Base-by-base conservation (phyloP, 192 early-diverging fungal genomes). In the Paraglomus occultum region DNA sequence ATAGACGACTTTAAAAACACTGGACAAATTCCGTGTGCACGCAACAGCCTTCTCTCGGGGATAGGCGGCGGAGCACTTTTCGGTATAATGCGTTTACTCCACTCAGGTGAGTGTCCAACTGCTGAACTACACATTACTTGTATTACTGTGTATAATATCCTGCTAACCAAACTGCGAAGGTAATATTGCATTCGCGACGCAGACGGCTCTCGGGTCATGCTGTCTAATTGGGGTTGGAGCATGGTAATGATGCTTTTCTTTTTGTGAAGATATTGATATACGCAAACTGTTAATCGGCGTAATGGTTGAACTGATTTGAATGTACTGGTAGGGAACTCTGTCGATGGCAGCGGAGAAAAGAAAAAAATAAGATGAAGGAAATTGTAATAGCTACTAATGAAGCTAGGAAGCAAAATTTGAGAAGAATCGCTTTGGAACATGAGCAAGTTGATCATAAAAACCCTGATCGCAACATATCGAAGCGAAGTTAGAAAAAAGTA, bases 131-230 rank as follows among this genome's bases (percentile, higher is more conserved):
- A 54, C 8, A 18, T n/a, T 20, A 54, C 17, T 6, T 8, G 23
- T 60, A 23, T 43, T 44, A 40, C 44, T 14, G 23, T 48, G 11
- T 43, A 58, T 47, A 22, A 5, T 54, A 47, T 31, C 49, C 71
- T 15, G n/a, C 39, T n/a, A 8, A 44, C 55, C 44, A n/a, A 22
- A 54, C 18, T 51, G 31, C 68, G 31, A 51, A 79, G 77, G 76
- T 11, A 72, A 50, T 39, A 48, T 81, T 10, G 47, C 53, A 4
- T 72, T 78, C 4, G 68, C 78, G 39, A 67, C 78, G 20, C 79
- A 82, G 45, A 79, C 75, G 77, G 78, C 80, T 23, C 71, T 82
- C 14, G 80, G 67, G 17, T 53, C 76, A 6, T 82, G 79, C 50
- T 67, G 71, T 48, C 64, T 57, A n/a, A 74, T 79, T 1, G 55